phyloP scores from a whole-genome alignment of 2,329 filamentous ascomycete species.

The Colletotrichum sp. region DNA sequence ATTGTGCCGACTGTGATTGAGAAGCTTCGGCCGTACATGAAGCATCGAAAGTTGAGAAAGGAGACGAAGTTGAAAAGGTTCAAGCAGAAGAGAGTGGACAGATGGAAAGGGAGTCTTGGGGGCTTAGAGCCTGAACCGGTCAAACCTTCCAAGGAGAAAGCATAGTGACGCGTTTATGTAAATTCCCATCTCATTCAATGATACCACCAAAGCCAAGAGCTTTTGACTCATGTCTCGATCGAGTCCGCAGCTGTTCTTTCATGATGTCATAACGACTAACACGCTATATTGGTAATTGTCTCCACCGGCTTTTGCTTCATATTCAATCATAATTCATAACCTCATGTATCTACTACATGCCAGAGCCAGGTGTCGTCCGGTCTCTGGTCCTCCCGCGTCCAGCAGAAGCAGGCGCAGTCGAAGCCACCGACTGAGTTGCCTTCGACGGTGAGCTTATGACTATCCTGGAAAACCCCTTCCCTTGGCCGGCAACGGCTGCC shows the following conservation, averaged over 20 bases:
- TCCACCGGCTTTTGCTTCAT: background rate
- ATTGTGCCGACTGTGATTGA: constrained; percentile 1
- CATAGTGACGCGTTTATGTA: background rate
- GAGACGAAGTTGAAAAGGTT: background rate
- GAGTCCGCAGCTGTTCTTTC: background rate
- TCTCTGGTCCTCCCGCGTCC: background rate
- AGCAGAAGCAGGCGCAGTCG: background rate
- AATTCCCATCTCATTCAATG: background rate
- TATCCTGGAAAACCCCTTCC: constrained; percentile 9
- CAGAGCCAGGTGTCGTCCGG: background rate
- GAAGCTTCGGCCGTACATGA: background rate
- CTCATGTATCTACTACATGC: background rate
- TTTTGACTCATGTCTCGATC: background rate
- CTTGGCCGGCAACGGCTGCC: constrained; percentile 40
- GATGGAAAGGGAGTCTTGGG: background rate
- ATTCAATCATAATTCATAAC: background rate
- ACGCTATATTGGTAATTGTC: background rate
- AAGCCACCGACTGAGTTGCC: too few relatives aligned
- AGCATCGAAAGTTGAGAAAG: background rate
- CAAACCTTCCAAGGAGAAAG: background rate
- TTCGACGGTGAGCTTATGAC: background rate
- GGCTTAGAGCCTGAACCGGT: background rate
- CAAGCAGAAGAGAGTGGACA: background rate
- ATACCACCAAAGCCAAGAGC: background rate
- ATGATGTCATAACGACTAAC: fast-evolving